These are phyloP conservation scores for Fusarium tjaetaba DNA, from an alignment of 2,329 filamentous ascomycete species.

Conservation along the genomic window DNA sequence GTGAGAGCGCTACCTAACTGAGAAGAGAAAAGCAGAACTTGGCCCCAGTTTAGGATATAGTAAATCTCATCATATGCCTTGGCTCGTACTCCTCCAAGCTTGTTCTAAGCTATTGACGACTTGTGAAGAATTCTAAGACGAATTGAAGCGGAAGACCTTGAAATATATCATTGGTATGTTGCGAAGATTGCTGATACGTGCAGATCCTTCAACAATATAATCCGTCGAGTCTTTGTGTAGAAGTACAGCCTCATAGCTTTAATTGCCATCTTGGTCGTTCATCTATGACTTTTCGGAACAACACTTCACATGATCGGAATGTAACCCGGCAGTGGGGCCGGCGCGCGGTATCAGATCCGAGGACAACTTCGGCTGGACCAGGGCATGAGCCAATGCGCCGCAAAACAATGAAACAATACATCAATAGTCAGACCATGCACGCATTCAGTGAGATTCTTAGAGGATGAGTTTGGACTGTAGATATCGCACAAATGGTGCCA, in stretches of 20 bases:
- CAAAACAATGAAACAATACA: not conserved
- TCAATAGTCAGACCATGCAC: too few species aligned
- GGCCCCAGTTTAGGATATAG: not conserved
- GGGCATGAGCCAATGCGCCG: not conserved
- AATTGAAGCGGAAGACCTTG: too few species aligned
- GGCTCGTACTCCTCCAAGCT: too few species aligned
- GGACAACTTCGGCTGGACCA: not conserved
- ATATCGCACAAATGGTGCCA: not conserved
- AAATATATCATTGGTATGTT: too few species aligned
- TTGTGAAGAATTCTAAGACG: too few species aligned
- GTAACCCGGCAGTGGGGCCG: not conserved
- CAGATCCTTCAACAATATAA: too few species aligned
- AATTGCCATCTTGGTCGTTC: not conserved
- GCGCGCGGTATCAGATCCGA: not conserved
- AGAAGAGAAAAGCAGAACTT: not conserved
- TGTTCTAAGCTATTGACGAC: not conserved
- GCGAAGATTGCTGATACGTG: too few species aligned
- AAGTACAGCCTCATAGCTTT: too few species aligned
- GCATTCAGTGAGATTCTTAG: not conserved
- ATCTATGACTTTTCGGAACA: not conserved
- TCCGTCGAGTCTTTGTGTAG: too few species aligned
- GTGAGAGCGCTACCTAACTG: not conserved
- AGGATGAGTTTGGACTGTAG: accelerated
- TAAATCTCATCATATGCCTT: not conserved
- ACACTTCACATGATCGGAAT: slow-evolving; percentile 13